Base-by-base conservation (phyloP, 176 grass and related monocot species). In the Oryza brachyantha region DNA sequence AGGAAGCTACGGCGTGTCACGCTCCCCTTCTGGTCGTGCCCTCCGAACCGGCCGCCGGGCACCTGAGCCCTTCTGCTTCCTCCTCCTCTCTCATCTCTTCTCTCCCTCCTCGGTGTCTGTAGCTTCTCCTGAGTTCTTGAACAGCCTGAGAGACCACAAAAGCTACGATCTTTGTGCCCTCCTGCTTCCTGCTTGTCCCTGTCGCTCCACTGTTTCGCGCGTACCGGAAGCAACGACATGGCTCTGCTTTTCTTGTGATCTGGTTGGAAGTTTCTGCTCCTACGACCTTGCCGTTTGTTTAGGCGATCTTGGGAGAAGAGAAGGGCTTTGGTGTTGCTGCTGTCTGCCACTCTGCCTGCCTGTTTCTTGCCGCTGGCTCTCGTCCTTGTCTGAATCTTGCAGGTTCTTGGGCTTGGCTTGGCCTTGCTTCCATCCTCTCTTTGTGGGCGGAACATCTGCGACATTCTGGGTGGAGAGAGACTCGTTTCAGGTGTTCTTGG, bases 11-110 rank as follows among this genome's bases (percentile, higher is more conserved):
- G 90, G 10, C 85, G 84, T 2, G 52, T 83, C 2, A 88, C 62
- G 32, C 87, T 92, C 32, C 87, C 91, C 10, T 97, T 78, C 28
- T 97, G 92, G 91, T 95, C 87, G 1, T 99, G 86, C 71, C 90
- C 92, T 5, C 92, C 96, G 2, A 93, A 85, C 25, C 88, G 96
- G 0, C 96, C 96, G 68, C 96, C 96, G 19, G 96, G 96, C 68
- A 85, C 90, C 65, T 93, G 88, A 84, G 73, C 71, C 5, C 29
- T 45, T 14, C 41, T 46, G 16, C 22, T 50, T 40, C 61, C 34
- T 78, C 7, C 73, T 17, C 48, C 17, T 52, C 46, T 40, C 17
- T 52, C 46, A 2, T 7, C 5, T 50, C 17, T 21, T 54, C 40
- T 74, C 48, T 7, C 5, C 21, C 17, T 21, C 43, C 40, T 74